Evolutionary conservation across 192 early-diverging fungal genomes (phyloP), one percentile per base, ranked within the genome.

Genomic region (Backusella macrospora): DNA sequence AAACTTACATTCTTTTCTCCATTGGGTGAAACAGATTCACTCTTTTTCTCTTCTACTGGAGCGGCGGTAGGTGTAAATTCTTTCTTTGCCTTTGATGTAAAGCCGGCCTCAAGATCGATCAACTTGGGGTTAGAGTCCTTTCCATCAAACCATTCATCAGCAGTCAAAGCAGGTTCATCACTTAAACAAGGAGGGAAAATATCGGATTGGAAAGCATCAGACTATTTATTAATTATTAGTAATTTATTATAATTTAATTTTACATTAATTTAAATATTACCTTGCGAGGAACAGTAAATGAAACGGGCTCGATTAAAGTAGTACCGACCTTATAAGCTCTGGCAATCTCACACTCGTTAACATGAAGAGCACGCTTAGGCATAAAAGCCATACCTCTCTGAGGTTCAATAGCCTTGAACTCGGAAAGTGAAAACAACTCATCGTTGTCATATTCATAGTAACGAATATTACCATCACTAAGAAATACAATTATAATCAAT

Each of bases 401-500:
- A 64, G 96, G 95, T 44, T 96, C 95, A 6, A 87, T 76, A 37
- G 96, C 95, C 75, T 96, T 89, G 84, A 91, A 97, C 80, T 97
- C 94, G 42, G 96, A 92, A 40, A 99, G 81, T 55, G 80, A 84
- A 86, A 89, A 92, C 77, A 99, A 77, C 62, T 95, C 94, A 75
- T 99, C 97, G 76, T 98, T 95, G 69, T 92, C 93, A 79, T 92
- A 98, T 86, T 99, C 98, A 80, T 93, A 99, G 87, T 99, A 99
- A 38, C 97, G 92, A 80, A 99, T 98, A 83, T 96, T 99, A 46
- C 96, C 98, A 84, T 99, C 98, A 75, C 98, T 94, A 70, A 45
- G 6, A 52, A 46, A n/a, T 2, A 39, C 7, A 67, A n/a, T 59
- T 9, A 5, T n/a, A 38, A 29, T 45, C 69, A 23, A 15, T 55